These are phyloP conservation scores for Echinosophora koreensis DNA, from an alignment of 306 rosid species.

Conservation along the genomic window DNA sequence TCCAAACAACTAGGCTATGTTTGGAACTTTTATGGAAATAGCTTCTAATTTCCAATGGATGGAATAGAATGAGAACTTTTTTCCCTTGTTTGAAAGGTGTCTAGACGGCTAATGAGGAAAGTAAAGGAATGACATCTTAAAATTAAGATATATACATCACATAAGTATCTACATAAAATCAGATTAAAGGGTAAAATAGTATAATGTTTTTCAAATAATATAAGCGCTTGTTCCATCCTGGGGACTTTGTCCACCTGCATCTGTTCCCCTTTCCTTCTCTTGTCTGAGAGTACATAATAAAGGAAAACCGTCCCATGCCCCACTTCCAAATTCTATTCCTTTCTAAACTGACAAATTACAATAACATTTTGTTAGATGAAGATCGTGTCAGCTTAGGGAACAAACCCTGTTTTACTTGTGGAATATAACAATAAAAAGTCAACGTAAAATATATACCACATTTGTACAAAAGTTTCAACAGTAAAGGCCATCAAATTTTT, in stretches of 20 bases:
- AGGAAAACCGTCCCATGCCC: neutral
- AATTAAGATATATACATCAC: neutral
- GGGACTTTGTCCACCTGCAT: neutral
- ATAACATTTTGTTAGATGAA: neutral
- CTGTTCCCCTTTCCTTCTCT: neutral
- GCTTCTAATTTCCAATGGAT: neutral
- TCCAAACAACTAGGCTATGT: neutral
- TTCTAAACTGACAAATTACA: neutral
- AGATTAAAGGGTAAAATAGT: neutral
- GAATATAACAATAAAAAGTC: constrained; percentile 1
- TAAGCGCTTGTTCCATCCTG: neutral
- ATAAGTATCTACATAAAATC: neutral
- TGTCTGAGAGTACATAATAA: neutral
- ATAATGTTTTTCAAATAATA: neutral
- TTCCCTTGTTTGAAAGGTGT: neutral
- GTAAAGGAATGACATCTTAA: neutral
- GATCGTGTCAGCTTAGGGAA: neutral
- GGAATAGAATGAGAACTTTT: neutral
- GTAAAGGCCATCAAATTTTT: neutral
- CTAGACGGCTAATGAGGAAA: neutral
- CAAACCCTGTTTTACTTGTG: neutral
- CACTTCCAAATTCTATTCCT: neutral
- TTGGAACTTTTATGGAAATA: neutral
- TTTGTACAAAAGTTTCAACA: neutral
- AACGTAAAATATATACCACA: neutral